A percentile compares a stretch with the other conserved stretches of the same genome.
These are phyloP conservation scores for Fusarium praegraminearum DNA, from an alignment of 2,329 filamentous ascomycete genomes.

Conservation along the genomic window DNA sequence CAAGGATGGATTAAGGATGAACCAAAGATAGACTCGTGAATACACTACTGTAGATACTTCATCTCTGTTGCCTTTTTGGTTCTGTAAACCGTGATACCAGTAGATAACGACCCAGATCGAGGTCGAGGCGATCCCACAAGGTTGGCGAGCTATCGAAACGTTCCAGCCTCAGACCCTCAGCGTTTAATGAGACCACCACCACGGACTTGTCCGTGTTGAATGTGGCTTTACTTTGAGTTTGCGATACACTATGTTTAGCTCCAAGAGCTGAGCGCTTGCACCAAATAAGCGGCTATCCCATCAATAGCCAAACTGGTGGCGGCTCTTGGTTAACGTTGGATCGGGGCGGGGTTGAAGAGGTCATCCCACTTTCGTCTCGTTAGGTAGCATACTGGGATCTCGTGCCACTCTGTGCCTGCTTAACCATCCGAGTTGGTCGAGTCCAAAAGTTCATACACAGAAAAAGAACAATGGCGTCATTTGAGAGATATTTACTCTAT, in stretches of 20 bases:
- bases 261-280: neutral
- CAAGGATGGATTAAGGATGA: slow-evolving; percentile 2
- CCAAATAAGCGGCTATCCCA: neutral
- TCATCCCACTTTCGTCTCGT: neutral
- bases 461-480: neutral
- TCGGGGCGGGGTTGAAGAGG: neutral
- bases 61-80: neutral
- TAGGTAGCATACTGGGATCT: slow-evolving; percentile 5
- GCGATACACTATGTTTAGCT: slow-evolving; percentile 11
- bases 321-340: slow-evolving; percentile 4
- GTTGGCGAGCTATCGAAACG: neutral
- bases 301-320: slow-evolving; percentile 4
- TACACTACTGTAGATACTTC: slow-evolving; percentile 9
- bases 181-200: neutral
- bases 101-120: neutral
- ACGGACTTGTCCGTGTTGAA: slow-evolving; percentile 8
- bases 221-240: slow-evolving; percentile 11
- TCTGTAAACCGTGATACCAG: neutral
- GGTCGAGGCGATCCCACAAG: neutral
- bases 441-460: neutral
- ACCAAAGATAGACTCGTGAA: slow-evolving; percentile 15
- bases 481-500: neutral
- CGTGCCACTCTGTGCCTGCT: neutral
- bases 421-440: neutral
- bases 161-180: neutral